Evolutionary conservation across 2,329 filamentous ascomycete genomes (phyloP).

Genomic region (Whalleya microplaca): DNA sequence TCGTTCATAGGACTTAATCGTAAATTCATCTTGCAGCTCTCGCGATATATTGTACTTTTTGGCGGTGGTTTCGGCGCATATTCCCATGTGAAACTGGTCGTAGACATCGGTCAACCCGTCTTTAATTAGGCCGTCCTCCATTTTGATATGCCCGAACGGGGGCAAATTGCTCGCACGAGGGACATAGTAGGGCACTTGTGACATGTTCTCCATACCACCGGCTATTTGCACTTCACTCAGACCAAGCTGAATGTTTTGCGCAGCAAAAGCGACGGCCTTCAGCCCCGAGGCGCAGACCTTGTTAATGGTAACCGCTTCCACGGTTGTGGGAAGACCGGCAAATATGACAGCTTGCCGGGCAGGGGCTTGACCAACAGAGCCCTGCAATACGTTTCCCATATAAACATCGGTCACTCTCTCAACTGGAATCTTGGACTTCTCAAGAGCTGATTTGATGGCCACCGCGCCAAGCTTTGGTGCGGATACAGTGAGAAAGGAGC

Average conservation of each 20-base stretch:
- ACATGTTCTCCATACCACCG: conserved; percentile 99
- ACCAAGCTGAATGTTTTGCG: conserved; percentile 92
- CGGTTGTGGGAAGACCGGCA: conserved; percentile 76
- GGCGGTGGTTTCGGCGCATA: conserved; percentile 92
- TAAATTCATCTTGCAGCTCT: conserved; percentile 88
- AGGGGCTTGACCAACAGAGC: conserved; percentile 82
- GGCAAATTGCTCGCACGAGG: conserved; percentile 81
- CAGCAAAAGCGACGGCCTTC: conserved; percentile 88
- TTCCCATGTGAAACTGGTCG: conserved; percentile 96
- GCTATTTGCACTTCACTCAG: conserved; percentile 87
- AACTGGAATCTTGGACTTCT: conserved; percentile 81
- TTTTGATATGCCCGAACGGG: conserved; percentile 81
- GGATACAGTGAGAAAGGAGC: conserved; percentile 79
- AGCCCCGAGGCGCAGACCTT: conserved; percentile 97
- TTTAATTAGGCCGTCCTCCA: conserved; percentile 92
- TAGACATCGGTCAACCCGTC: conserved; percentile 97
- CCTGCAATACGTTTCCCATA: conserved; percentile 95
- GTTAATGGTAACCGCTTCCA: conserved; percentile 93
- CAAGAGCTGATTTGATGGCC: conserved; percentile 88
- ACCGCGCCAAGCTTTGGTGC: conserved; percentile 88
- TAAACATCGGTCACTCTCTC: conserved; percentile 89
- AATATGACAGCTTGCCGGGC: conserved; percentile 90
- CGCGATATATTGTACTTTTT: conserved; percentile 82
- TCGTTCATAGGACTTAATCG: conserved; percentile 85
- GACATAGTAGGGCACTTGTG: conserved; percentile 87